A percentile compares a stretch with the other conserved stretches of the same genome.
Conservation (phyloP, 176 grass and related monocot species). For the bread wheat (Triticum aestivum) region DNA sequence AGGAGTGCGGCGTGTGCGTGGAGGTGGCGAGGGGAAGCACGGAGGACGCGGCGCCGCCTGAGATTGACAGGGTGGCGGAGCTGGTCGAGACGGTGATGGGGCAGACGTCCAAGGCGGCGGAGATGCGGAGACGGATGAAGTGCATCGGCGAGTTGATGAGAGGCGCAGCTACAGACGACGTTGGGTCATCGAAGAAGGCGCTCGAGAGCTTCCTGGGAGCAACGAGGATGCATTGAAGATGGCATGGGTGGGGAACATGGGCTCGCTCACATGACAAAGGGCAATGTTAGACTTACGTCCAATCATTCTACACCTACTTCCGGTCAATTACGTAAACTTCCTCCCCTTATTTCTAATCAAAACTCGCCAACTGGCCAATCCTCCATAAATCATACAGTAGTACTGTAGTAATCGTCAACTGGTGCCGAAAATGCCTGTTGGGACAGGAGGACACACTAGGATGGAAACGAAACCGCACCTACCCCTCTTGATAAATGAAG, state of each 20-base stretch:
- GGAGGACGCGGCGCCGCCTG: not conserved
- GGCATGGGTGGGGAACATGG: not conserved
- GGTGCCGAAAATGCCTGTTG: no score
- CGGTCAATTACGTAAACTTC: no score
- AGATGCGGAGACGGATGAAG: not conserved
- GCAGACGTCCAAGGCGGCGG: not conserved
- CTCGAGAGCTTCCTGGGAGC: not conserved
- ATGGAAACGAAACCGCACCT: no score
- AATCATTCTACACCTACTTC: no score
- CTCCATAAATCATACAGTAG: no score
- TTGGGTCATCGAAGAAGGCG: not conserved
- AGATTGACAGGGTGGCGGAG: not conserved
- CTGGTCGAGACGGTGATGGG: slow-evolving; percentile 22
- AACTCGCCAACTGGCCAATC: no score
- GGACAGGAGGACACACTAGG: no score
- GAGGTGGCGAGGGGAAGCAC: slow-evolving; percentile 32
- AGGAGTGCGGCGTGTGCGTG: slow-evolving; percentile 34
- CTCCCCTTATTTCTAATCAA: no score
- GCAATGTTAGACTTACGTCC: no score
- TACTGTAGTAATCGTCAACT: no score
- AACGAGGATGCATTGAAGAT: not conserved
- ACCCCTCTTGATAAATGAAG: no score
- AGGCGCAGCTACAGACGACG: not conserved
- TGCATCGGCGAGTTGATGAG: not conserved
- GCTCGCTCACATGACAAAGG: no score